phyloP scores from a whole-genome alignment of 768 basidiomycete genomes.

The Rhizopogon vesiculosus region DNA sequence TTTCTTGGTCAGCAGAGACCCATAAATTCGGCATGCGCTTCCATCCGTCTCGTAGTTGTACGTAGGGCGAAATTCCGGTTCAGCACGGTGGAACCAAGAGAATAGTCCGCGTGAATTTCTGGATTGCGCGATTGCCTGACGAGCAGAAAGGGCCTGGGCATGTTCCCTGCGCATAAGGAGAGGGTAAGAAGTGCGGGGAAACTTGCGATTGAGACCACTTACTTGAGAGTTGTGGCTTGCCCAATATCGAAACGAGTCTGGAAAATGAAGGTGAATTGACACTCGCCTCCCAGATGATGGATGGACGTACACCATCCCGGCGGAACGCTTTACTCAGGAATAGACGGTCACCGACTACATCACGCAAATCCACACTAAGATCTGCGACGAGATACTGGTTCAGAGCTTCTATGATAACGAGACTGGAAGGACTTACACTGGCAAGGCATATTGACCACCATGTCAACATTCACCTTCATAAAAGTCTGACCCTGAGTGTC shows the following conservation, averaged over 20 bases:
- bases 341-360: conserved; percentile 90
- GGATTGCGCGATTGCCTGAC: conserved; percentile 68
- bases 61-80: conserved; percentile 60
- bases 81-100: conserved; percentile 42
- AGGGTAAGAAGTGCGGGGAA: neutral
- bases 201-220: conserved; percentile 9
- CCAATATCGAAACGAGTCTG: conserved; percentile 79
- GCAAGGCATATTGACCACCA: conserved; percentile 93
- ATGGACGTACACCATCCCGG: conserved; percentile 71
- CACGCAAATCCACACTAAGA: conserved; percentile 84
- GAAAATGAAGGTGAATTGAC: neutral
- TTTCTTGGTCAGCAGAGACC: conserved; percentile 78
- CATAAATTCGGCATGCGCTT: conserved; percentile 82
- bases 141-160: conserved; percentile 59
- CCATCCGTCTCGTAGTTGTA: conserved; percentile 65
- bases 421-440: conserved; percentile 58
- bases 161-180: conserved; percentile 44
- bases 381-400: conserved; percentile 37
- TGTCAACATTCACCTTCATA: conserved; percentile 86
- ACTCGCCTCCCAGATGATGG: neutral
- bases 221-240: conserved; percentile 73
- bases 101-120: conserved; percentile 73
- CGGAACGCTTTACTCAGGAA: conserved; percentile 76
- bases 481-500: conserved; percentile 57
- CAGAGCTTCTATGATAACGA: neutral